Conservation (phyloP, 805 yeast species). For the Cyberlindnera subsufficiens region DNA sequence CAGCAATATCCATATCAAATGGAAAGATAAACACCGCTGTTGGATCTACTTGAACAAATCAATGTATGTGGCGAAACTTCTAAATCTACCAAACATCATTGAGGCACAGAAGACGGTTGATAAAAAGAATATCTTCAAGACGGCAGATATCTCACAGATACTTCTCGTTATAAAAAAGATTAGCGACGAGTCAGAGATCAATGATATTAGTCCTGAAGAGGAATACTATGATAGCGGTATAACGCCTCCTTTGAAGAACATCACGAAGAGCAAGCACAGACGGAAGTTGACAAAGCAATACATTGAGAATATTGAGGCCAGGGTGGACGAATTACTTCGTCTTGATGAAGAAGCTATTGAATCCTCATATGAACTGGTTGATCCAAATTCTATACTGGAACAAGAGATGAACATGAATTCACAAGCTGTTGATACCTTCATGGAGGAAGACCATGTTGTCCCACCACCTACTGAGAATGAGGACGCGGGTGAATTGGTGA, state of each 20-base stretch:
- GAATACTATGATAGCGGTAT: constrained; percentile 58
- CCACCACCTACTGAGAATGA: constrained; percentile 1
- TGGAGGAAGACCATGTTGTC: constrained; percentile 2
- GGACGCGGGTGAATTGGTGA: constrained; percentile 9
- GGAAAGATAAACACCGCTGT: constrained; percentile 80
- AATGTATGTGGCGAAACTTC: constrained; percentile 73
- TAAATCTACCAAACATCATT: constrained; percentile 84
- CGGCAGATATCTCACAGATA: constrained; percentile 83
- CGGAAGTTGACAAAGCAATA: constrained; percentile 64
- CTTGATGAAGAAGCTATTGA: constrained; percentile 83
- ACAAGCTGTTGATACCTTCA: constrained; percentile 1
- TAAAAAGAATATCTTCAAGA: constrained; percentile 79
- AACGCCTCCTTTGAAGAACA: constrained; percentile 72
- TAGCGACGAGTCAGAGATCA: constrained; percentile 41
- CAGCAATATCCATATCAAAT: constrained; percentile 64
- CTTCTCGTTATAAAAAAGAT: constrained; percentile 62
- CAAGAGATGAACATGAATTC: not conserved
- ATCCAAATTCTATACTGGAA: constrained; percentile 30
- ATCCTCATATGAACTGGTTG: constrained; percentile 68
- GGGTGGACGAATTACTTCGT: constrained; percentile 69
- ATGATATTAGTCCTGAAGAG: constrained; percentile 29
- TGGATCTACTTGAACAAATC: constrained; percentile 64
- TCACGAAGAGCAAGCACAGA: constrained; percentile 63
- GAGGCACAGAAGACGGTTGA: constrained; percentile 89
- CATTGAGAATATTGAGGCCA: constrained; percentile 70